Base-by-base conservation (phyloP, 768 basidiomycete genomes). In the Rhodotorula babjevae region DNA sequence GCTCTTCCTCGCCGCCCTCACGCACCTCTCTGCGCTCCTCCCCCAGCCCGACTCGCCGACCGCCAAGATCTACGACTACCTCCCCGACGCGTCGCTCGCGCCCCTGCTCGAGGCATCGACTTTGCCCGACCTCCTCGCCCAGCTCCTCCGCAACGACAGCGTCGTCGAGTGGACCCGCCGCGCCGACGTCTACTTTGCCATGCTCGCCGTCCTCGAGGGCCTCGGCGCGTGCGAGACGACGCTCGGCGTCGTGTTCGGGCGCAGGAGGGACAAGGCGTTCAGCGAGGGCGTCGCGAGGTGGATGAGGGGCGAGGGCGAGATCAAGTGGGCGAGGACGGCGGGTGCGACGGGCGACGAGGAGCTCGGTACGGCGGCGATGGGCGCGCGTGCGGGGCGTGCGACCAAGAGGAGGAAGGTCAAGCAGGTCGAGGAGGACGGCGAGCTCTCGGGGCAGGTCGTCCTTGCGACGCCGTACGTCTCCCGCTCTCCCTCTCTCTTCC, bases 171-270 rank as follows among this genome's bases (percentile, higher is more conserved):
- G 86, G 86, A 83, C 82, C 42, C 76, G 82, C 1, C 83, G 86
- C 27, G 82, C 81, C 65, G 81, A 83, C 36, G 80, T 83, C 25
- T 87, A 87, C 76, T 80, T 85, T 61, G 83, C 84, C 8, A 84
- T 85, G 84, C 78, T 87, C 18, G 80, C 79, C 25, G 79, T 87
- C 21, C 78, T 87, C 56, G 82, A 83, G 44, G 80, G 83, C 25
- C 82, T 87, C 81, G 84, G 83, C 8, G 86, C 86, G 71, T 85
- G 83, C 66, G 85, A 86, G 75, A 81, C 85, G 29, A 85, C 84
- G 1, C 81, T 86, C 44, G 81, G 81, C 63, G 80, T 83, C 27
- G 78, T 87, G n/a, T 82, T 85, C 58, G 81, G 80, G 36, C 74
- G 78, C 27, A 80, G 83, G 49, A 83, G 80, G 77, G 84, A 83